Evolutionary conservation across 1,139 yeast species (phyloP), one percentile per base, ranked within the genome.

Genomic region (Kluyveromyces sp.): DNA sequence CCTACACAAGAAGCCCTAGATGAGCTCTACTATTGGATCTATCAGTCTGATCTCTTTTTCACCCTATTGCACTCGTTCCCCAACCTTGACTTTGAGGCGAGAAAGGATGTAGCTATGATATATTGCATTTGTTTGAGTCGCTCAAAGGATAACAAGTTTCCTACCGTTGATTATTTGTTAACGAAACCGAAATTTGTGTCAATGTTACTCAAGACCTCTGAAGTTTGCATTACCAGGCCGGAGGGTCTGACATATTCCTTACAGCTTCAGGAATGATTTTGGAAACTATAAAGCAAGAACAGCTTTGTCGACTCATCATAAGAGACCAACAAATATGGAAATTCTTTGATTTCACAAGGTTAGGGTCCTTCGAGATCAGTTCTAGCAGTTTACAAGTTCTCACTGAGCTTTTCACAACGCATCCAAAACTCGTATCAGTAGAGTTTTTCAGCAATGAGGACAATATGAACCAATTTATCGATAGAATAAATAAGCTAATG

Each of bases 371-470:
- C 68, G 97, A 92, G 66, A 78, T 86, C 32, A 90, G 96, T 46
- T 87, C 96, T 1, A 96, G 89, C 64, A 79, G 96, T 1, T 86
- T 92, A 66, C 80, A 83, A 44, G 87, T 92, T 36, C 67, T 85
- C 56, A 75, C 74, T 60, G 92, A 83, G 53, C 68, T 86, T 38
- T 71, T 92, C 49, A 81, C 90, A 0, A 62, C 72, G 3, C 96
- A 89, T 66, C 79, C 80, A 56, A 74, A 74, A 55, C 62, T 83
- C 32, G 88, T 85, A 0, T 71, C 85, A 3, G 59, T 57, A 3
- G 88, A 81, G 45, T 90, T 88, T 58, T 74, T 89, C 56, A 60
- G 65, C 60, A 73, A 59, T 43, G 67, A 67, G 33, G 66, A 62
- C 7, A 78, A 81, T 57, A 72, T 79, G 48, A 75, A 71, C 2